Evolutionary conservation across 768 basidiomycete species (phyloP), one percentile per base, ranked within the genome.

Genomic region (Mycena chlorophos): DNA sequence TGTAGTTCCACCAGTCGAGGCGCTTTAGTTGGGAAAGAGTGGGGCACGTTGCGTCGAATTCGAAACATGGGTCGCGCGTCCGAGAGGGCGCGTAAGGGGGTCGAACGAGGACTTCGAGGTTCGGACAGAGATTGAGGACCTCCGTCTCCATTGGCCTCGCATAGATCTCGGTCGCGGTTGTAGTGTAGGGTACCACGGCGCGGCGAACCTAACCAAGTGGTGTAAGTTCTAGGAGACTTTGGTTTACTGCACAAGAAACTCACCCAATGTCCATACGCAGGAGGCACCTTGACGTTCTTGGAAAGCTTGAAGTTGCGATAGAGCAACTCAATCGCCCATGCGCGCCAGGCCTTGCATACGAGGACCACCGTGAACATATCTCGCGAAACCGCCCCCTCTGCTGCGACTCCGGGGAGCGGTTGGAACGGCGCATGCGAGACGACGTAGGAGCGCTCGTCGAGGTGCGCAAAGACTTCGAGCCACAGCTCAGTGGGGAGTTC

Each of bases 1-100:
- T 71, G 60, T 81, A 67, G 63, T 87, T 78, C 83, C 84, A 87
- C 85, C 86, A 88, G 47, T 88, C 86, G 27, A 89, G 75, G 25
- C 85, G 81, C 40, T 77, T 79, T 37, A 89, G 72, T 20, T 79
- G 79, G 20, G 74, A 70, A 14, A 87, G 58, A 3, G 76, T 65
- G 3, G 83, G 67, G 51, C 69, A 72, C 14, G 74, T 74, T 10
- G 78, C 75, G 53, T 82, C 80, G 63, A 79, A 83, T 25, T 85
- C 81, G 68, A 81, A 88, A 29, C 69, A 72, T 14, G 78, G 66
- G 26, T 16, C 31, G 3, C 31, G 22, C 14, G 49, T 12, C 13
- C 40, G 56, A 6, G 62, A 55, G 10, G 67, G 66, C 3, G 66
- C 56, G 42, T 60, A 60, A 34, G 63, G 76, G 20, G 81, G 80